These are phyloP conservation scores for Plectranthus barbatus DNA, from an alignment of 257 asterid genomes.

Conservation along the genomic window DNA sequence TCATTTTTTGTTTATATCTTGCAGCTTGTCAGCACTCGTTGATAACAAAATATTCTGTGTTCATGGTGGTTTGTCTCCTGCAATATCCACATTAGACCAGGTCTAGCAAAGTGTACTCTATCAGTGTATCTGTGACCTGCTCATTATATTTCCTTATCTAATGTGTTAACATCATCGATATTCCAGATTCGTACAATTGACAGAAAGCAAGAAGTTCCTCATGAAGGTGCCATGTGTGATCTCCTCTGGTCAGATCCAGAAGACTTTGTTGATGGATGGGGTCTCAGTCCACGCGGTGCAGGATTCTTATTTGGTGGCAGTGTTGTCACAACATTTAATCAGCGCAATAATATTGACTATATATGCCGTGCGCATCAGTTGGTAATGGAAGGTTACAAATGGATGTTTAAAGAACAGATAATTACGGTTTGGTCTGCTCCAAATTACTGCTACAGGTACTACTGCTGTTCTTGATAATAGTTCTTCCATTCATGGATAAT, in stretches of 20 bases:
- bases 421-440: slow-evolving; percentile 99
- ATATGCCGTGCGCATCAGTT: slow-evolving; percentile 98
- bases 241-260: slow-evolving; percentile 99
- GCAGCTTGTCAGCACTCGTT: slow-evolving; percentile 91
- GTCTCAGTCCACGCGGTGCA: slow-evolving; percentile 98
- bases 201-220: slow-evolving; percentile 98
- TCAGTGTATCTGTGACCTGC: neutral
- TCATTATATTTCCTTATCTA: neutral
- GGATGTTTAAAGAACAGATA: slow-evolving; percentile 93
- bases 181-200: slow-evolving; percentile 83
- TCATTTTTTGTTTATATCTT: slow-evolving; percentile 17
- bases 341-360: slow-evolving; percentile 71
- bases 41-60: slow-evolving; percentile 90
- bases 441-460: slow-evolving; percentile 89
- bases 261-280: slow-evolving; percentile 96
- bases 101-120: slow-evolving; percentile 23
- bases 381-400: slow-evolving; percentile 97
- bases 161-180: slow-evolving; percentile 9
- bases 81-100: slow-evolving; percentile 89
- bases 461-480: neutral
- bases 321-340: slow-evolving; percentile 77
- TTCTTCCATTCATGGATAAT: neutral
- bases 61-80: slow-evolving; percentile 97
- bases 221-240: slow-evolving; percentile 98
- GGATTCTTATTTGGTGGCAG: slow-evolving; percentile 93